A percentile compares a stretch with the other conserved stretches of the same genome.
Conservation (phyloP, 2,329 filamentous ascomycete species). For the Cladophialophora psammophila region DNA sequence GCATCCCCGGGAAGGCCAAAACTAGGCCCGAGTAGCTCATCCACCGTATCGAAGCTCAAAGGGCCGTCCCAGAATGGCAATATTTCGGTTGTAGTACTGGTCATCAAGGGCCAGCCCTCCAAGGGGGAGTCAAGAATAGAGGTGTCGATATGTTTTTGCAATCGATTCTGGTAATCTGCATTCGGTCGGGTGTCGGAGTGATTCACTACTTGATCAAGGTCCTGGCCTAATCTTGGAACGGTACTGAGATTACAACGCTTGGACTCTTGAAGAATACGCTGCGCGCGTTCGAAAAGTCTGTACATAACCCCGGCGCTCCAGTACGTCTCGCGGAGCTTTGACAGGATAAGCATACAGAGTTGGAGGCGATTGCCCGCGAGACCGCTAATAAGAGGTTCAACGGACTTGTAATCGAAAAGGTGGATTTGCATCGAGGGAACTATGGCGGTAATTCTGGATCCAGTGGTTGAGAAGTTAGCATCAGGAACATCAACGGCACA, state of each 20-base stretch:
- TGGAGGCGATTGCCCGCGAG: slow-evolving; percentile 5
- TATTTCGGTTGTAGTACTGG: not conserved
- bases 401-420: slow-evolving; percentile 5
- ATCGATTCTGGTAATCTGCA: not conserved
- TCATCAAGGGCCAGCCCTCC: not conserved
- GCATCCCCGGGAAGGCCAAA: not conserved
- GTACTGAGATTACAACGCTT: not conserved
- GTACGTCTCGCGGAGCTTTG: slow-evolving; percentile 3
- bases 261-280: slow-evolving; percentile 58
- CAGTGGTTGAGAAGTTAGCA: not conserved
- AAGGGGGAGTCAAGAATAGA: not conserved
- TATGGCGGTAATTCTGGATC: slow-evolving; percentile 4
- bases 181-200: not conserved
- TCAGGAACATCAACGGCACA: not conserved
- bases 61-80: not conserved
- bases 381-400: not conserved
- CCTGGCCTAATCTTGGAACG: not conserved
- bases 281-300: slow-evolving; percentile 2
- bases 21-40: not conserved
- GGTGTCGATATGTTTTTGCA: not conserved
- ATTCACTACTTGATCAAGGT: not conserved
- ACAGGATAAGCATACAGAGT: slow-evolving; percentile 5
- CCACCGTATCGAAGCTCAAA: not conserved
- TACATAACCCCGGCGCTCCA: slow-evolving; percentile 9
- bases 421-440: slow-evolving; percentile 9